Base-by-base conservation (phyloP, 2,329 filamentous ascomycete species). In the Cercospora brassicicola region DNA sequence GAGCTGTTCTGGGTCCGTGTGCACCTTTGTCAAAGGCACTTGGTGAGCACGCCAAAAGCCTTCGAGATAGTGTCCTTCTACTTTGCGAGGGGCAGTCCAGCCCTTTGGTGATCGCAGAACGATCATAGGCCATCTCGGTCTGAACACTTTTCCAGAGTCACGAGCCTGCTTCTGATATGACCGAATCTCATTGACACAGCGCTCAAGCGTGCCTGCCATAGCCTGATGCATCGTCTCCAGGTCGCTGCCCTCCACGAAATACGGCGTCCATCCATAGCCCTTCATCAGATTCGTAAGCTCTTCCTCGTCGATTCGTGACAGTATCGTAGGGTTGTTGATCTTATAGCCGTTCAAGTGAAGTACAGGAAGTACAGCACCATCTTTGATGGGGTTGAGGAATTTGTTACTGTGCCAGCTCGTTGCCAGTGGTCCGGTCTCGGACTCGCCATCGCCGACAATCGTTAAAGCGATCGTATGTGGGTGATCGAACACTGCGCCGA, bases 301-400 rank as follows among this genome's bases (percentile, higher is more conserved):
- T 69, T 90, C 87, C 77, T 93, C 90, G 53, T 87, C 87, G 75
- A 94, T 90, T 72, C 91, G 88, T 13, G 91, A 88, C 15, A 93
- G 85, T 0, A 94, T 76, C 4, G 89, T 93, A 8, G 90, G 90
- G 79, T 92, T 92, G 82, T 92, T 91, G 82, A 93, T 93, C 83
- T 94, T 94, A 85, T 93, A 94, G 57, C 91, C 91, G 74, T 94
- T 94, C 36, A 94, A 83, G 78, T 94, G 90, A 10, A 94, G 84
- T 5, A 94, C 88, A 0, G 91, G 91, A 1, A 94, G 84, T 7
- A 94, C 91, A 42, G 90, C 91, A 31, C 91, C 91, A 74, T 93
- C 91, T 0, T 86, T 89, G 73, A 91, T 90, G 4, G 91, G 91
- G 76, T 93, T 93, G 71, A 94, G 84, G 80, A 93, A 93, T 78